phyloP scores from a whole-genome alignment of 257 asterid species.

The Lavandula angustifolia region DNA sequence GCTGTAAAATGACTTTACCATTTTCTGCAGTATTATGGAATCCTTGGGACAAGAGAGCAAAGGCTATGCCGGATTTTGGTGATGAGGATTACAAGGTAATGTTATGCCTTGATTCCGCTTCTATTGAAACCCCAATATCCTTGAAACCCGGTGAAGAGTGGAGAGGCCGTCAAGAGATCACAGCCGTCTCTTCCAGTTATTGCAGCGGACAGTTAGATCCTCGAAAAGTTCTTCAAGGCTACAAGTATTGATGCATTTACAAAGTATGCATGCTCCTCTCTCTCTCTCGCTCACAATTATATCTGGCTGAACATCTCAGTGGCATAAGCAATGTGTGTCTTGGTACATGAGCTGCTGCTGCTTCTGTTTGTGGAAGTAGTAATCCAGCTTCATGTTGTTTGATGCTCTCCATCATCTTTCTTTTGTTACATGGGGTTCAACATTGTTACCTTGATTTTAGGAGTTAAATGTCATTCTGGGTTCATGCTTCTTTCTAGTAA shows the following conservation, averaged over 20 bases:
- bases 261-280: conserved; percentile 8
- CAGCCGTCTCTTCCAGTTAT: conserved; percentile 81
- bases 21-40: conserved; percentile 71
- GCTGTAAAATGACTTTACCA: conserved; percentile 25
- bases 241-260: conserved; percentile 43
- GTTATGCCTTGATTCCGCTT: conserved; percentile 75
- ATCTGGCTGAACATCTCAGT: conserved; percentile 34
- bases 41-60: conserved; percentile 91
- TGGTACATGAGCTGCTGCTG: conserved; percentile 32
- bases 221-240: conserved; percentile 62
- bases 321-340: conserved; percentile 30
- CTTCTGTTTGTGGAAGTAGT: conserved; percentile 24
- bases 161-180: conserved; percentile 77
- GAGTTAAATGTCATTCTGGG: too few species aligned
- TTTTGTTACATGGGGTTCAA: conserved; percentile 30
- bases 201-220: conserved; percentile 92
- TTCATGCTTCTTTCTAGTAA: too few species aligned
- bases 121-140: conserved; percentile 54
- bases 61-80: conserved; percentile 72
- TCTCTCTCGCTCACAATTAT: conserved; percentile 24
- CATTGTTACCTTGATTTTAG: conserved; percentile 25
- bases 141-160: conserved; percentile 78
- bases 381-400: conserved; percentile 35
- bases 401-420: conserved; percentile 37
- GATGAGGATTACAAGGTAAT: conserved; percentile 67